Percentiles rank a stretch among this genome's conserved stretches.
Evolutionary conservation across 1,139 yeast genomes (phyloP).

Genomic region (Yarrowia galli): DNA sequence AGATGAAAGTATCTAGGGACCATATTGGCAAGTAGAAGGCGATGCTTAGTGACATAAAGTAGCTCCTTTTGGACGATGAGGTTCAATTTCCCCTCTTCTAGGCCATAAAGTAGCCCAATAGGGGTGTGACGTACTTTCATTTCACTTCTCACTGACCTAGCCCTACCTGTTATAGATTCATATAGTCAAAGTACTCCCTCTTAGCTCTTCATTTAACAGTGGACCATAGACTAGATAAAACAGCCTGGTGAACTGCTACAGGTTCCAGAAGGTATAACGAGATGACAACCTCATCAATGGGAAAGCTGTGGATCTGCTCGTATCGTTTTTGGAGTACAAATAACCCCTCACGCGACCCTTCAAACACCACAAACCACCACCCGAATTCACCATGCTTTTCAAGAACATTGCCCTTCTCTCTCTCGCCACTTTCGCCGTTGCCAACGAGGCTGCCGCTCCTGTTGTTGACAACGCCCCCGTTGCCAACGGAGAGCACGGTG

Average conservation of each 20-base stretch:
- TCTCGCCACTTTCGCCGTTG: conserved; percentile 24
- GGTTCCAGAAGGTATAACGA: no score
- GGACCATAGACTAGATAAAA: no score
- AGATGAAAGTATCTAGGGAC: neutral
- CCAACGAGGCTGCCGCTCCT: conserved; percentile 29
- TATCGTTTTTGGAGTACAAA: neutral
- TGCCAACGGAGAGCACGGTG: neutral
- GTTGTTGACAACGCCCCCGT: conserved; percentile 11
- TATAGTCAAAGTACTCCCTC: no score
- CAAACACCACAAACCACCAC: neutral
- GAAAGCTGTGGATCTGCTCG: no score
- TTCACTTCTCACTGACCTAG: no score
- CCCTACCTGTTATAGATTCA: no score
- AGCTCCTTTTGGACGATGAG: neutral
- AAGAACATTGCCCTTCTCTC: conserved; percentile 28
- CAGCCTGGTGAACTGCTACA: no score
- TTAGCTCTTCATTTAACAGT: no score
- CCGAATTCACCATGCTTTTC: conserved; percentile 8
- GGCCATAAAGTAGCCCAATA: neutral
- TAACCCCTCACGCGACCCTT: neutral
- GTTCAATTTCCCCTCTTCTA: neutral
- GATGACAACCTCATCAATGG: no score
- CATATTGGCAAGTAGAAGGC: no score
- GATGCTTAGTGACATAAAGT: neutral
- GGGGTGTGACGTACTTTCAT: neutral